Conservation (phyloP, 1,284 basidiomycete genomes). For the Spongispora temasekensis region DNA sequence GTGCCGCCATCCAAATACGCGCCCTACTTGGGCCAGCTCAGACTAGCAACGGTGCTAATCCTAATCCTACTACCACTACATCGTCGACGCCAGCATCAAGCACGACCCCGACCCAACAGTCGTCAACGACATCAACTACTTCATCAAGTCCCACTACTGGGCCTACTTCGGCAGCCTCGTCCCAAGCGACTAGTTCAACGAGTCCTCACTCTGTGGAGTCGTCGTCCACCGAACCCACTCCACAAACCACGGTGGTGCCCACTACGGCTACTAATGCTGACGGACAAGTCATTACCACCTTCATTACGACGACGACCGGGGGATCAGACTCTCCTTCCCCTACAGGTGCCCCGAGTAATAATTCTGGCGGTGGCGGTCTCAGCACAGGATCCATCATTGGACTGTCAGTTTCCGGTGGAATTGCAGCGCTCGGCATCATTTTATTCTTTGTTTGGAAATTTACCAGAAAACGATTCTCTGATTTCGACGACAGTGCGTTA, state of each 20-base stretch:
- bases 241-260: constrained; percentile 19
- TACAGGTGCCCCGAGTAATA: constrained; percentile 11
- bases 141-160: not conserved
- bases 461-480: constrained; percentile 69
- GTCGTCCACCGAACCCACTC: not conserved
- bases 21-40: constrained; percentile 3
- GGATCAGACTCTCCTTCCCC: constrained; percentile 17
- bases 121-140: not conserved
- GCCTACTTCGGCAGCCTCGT: constrained; percentile 11
- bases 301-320: constrained; percentile 10
- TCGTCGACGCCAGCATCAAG: constrained; percentile 9
- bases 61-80: not conserved
- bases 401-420: constrained; percentile 74
- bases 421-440: constrained; percentile 66
- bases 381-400: constrained; percentile 74
- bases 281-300: constrained; percentile 25
- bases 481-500: constrained; percentile 75
- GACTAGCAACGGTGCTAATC: not conserved
- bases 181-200: constrained; percentile 7
- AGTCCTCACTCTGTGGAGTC: not conserved
- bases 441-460: constrained; percentile 82
- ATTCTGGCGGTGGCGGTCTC: constrained; percentile 32
- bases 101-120: not conserved
- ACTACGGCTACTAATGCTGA: constrained; percentile 28
- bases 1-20: constrained; percentile 19